phyloP scores from a whole-genome alignment of 2,329 filamentous ascomycete species.

The Ambrosiella cleistominuta region DNA sequence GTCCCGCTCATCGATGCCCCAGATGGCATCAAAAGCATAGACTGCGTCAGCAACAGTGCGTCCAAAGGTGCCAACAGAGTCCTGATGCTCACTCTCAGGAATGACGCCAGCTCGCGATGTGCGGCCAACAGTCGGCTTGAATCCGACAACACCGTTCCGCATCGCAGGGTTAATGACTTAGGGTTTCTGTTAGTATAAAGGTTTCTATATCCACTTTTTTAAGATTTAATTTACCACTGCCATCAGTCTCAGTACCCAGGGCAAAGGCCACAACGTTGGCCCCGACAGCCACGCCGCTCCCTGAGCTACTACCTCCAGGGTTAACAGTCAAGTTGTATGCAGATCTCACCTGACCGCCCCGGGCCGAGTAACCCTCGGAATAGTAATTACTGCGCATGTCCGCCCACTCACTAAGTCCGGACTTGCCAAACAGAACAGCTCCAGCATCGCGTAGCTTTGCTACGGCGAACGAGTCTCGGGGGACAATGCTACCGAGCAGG shows the following conservation, averaged over 20 bases:
- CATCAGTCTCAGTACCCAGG: slow-evolving; percentile 60
- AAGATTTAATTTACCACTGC: slow-evolving; percentile 27
- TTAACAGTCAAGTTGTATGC: slow-evolving; percentile 52
- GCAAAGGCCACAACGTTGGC: slow-evolving; percentile 46
- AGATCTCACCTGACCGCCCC: slow-evolving; percentile 45
- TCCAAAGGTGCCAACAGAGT: slow-evolving; percentile 50
- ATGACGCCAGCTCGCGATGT: slow-evolving; percentile 47
- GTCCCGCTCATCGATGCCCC: slow-evolving; percentile 43
- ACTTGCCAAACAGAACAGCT: slow-evolving; percentile 53
- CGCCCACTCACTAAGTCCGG: slow-evolving; percentile 57
- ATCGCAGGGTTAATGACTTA: slow-evolving; percentile 53
- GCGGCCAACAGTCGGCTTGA: slow-evolving; percentile 60
- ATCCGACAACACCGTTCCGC: slow-evolving; percentile 49
- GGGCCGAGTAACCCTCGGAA: slow-evolving; percentile 47
- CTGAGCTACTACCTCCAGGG: slow-evolving; percentile 52
- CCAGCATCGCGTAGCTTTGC: slow-evolving; percentile 43
- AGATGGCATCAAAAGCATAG: slow-evolving; percentile 49
- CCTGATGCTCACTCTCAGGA: slow-evolving; percentile 49
- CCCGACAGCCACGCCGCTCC: slow-evolving; percentile 45
- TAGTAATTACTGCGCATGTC: slow-evolving; percentile 51
- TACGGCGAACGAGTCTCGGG: slow-evolving; percentile 51
- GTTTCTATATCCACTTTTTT: background rate
- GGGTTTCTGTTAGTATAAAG: background rate
- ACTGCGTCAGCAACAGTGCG: slow-evolving; percentile 52
- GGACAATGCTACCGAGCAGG: slow-evolving; percentile 46